Base-by-base conservation (phyloP, 1,284 basidiomycete species). In the Veloboletus limbatus region DNA sequence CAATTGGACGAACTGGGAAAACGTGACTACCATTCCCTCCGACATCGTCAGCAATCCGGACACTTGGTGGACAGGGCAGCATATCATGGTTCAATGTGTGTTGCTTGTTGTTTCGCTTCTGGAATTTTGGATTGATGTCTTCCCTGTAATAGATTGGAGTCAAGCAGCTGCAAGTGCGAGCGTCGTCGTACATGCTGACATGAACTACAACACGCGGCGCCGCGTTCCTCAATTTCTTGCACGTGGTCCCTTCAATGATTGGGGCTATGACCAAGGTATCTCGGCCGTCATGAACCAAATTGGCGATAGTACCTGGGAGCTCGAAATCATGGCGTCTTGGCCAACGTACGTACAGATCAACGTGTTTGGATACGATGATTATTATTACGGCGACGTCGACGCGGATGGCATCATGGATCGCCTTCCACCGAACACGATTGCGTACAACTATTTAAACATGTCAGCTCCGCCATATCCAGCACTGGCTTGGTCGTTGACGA, bases 311-410 rank as follows among this genome's bases (percentile, higher is more conserved):
- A 71, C 71, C 45, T 92, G 88, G 88, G 81, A 87, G 56, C 74
- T 89, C 37, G 85, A 90, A 60, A 82, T 95, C 62, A 92, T 91
- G 83, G 80, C 87, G 25, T 72, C 77, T 11, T 96, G 92, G 92
- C 92, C 92, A 3, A 82, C 88, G 3, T 91, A 81, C 57, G 74
- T 94, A 32, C 90, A 95, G 66, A 73, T 95, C 48, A 94, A 94
- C 68, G 83, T 94, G 40, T 95, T 84, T 74, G 84, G 81, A 40
- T 93, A 81, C 62, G 89, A 94, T 63, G 81, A 93, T 58, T 94
- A 82, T 71, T 95, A 86, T 69, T 95, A 94, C 58, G 92, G 92
- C 47, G 92, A 96, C 58, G 73, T 81, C 17, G 92, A 96, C 58
- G 82, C 76, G 13, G 92, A 96, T 57, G 90, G 90, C 50, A 71